phyloP scores from a whole-genome alignment of 805 yeast genomes.

The Geotrichum ghanense region DNA sequence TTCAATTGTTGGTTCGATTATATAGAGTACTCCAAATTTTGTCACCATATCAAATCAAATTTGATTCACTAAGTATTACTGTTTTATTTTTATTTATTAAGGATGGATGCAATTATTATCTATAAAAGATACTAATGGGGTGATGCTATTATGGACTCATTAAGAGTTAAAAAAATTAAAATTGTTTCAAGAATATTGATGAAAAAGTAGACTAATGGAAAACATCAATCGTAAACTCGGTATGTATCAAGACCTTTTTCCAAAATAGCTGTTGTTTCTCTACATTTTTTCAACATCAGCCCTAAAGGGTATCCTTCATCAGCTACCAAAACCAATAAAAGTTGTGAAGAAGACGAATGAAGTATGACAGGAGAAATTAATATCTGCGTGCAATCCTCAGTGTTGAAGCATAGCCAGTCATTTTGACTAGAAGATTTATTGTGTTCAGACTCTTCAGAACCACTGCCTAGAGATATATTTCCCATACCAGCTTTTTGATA shows the following conservation, averaged over 20 bases:
- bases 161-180: too few relatives aligned
- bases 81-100: too few relatives aligned
- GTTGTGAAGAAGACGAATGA: constrained; percentile 7
- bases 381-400: constrained; percentile 9
- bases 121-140: too few relatives aligned
- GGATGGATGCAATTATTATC: too few relatives aligned
- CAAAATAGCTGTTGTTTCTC: constrained; percentile 17
- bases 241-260: constrained; percentile 17
- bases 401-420: constrained; percentile 3
- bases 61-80: too few relatives aligned
- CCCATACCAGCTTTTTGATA: constrained; percentile 9
- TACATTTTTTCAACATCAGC: constrained; percentile 14
- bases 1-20: too few relatives aligned
- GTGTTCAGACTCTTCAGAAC: constrained; percentile 1
- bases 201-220: too few relatives aligned
- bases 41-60: too few relatives aligned
- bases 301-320: constrained; percentile 20
- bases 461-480: neutral
- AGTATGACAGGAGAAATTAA: constrained; percentile 12
- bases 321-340: constrained; percentile 19
- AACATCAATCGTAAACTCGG: constrained; percentile 6
- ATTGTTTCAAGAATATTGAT: too few relatives aligned
- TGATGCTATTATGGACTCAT: too few relatives aligned
- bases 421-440: constrained; percentile 2
- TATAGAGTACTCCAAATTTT: too few relatives aligned